Base-by-base conservation (phyloP, 331 rosid genomes). In the Pyrus hybrid region DNA sequence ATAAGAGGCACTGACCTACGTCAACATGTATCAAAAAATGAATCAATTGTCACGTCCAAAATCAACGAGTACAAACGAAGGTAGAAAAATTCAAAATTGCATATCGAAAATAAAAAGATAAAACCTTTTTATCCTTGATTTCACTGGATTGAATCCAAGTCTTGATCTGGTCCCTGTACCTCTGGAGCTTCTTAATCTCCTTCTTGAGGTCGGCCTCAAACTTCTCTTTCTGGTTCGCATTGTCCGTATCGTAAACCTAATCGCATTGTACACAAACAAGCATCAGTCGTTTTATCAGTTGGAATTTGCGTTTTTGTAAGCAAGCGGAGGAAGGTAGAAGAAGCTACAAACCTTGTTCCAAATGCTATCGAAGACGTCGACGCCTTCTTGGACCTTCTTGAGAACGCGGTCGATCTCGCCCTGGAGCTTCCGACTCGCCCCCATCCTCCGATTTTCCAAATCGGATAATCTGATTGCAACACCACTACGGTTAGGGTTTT, bases 121-220 rank as follows among this genome's bases (percentile, higher is more conserved):
- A 8, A 78, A 94, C 99, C 99, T 95, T 95, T 83, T 92, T 95
- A 29, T 95, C 99, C 83, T 95, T 95, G 75, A 95, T 92, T 83
- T 95, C 99, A 72, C 99, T 92, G 68, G 99, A 95, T 87, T 92
- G 99, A 77, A 95, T 90, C 99, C 97, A 95, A 10, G 97, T 95
- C 85, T 92, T 95, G 61, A 95, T 95, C 73, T 95, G 99, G 73
- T 95, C 99, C 57, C 99, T 83, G 58, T 95, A 92, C 80, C 99
- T 83, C 89, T 95, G 99, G 2, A 95, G 96, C 88, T 95, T 95
- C 85, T 95, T 95, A 76, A 95, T 95, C 87, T 95, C 99, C 86
- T 95, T 95, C 86, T 95, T 95, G 81, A 95, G 89, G 87, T 95
- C 99, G 14, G 99, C 97, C 79, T 94, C 99, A 71, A 94, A 94